Conservation (phyloP, 495 filamentous ascomycete species). For the Penicillium paxilli region DNA sequence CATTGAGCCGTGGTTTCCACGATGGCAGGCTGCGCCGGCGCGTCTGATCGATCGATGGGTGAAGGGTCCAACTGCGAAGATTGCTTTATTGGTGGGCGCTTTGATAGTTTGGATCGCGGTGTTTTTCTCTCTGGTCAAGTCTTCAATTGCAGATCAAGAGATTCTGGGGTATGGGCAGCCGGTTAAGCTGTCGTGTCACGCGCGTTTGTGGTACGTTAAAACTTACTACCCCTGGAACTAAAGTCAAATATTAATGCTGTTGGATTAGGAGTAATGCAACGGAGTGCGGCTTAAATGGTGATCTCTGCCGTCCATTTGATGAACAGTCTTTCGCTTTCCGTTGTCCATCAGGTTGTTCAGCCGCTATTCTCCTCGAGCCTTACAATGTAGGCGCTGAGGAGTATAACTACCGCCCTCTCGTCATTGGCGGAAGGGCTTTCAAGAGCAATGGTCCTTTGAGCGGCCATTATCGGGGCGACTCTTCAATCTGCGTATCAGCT, state of each 20-base stretch:
- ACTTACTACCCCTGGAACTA: not conserved
- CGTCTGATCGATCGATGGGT: conserved; percentile 57
- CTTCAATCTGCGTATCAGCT: conserved; percentile 72
- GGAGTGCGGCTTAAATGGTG: conserved; percentile 70
- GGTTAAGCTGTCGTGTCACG: conserved; percentile 49
- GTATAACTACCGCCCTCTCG: conserved; percentile 61
- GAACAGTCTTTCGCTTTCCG: conserved; percentile 66
- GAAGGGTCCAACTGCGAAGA: conserved; percentile 52
- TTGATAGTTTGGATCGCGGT: conserved; percentile 64
- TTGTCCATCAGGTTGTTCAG: conserved; percentile 69
- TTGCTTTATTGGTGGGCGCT: conserved; percentile 51
- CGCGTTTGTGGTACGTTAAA: conserved; percentile 50
- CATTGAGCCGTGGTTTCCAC: conserved; percentile 63
- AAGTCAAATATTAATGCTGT: not conserved
- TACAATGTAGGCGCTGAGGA: conserved; percentile 68
- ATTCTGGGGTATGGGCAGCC: conserved; percentile 64
- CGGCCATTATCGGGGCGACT: conserved; percentile 72
- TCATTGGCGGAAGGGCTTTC: conserved; percentile 66
- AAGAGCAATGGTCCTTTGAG: conserved; percentile 31
- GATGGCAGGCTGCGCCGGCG: conserved; percentile 62
- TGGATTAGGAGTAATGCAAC: conserved; percentile 44
- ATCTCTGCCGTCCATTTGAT: conserved; percentile 70
- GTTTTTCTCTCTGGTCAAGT: conserved; percentile 63
- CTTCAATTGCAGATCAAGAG: conserved; percentile 55
- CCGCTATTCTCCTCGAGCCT: conserved; percentile 64